Evolutionary conservation across 495 filamentous ascomycete genomes (phyloP).

Genomic region (Hyaloscypha hepaticicola): DNA sequence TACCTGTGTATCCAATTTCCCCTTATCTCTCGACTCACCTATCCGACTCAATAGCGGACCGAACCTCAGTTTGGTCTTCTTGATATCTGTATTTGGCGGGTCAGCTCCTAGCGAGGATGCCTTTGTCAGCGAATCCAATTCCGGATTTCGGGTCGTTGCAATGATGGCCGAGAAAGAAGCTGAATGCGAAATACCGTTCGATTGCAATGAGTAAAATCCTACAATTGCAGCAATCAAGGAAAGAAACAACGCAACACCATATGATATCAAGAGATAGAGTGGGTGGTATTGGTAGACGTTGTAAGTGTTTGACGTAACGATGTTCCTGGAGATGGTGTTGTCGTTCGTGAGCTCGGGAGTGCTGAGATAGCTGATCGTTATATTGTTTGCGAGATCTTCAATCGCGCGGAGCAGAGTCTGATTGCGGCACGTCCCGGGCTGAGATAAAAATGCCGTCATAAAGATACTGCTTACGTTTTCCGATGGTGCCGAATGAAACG

Average conservation of each 20-base stretch:
- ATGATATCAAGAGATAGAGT: conserved; percentile 19
- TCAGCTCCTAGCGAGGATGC: conserved; percentile 20
- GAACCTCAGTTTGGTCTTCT: neutral
- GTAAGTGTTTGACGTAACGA: neutral
- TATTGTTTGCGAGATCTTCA: conserved; percentile 25
- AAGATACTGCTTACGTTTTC: too few relatives aligned
- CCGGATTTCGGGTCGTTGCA: conserved; percentile 17
- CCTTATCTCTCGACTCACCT: too few relatives aligned
- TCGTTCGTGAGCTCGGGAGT: conserved; percentile 3
- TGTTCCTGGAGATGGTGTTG: neutral
- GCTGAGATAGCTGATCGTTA: conserved; percentile 26
- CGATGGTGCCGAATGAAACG: too few relatives aligned
- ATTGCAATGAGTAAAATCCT: conserved; percentile 14
- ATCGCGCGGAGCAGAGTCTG: conserved; percentile 16
- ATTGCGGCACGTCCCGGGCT: conserved; percentile 27
- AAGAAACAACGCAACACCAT: conserved; percentile 8
- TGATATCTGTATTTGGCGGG: conserved; percentile 8
- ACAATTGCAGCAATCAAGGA: neutral
- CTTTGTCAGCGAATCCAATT: conserved; percentile 4
- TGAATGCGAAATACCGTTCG: conserved; percentile 19
- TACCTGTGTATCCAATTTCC: too few relatives aligned
- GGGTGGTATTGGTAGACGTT: conserved; percentile 24
- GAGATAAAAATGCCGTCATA: neutral
- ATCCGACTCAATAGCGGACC: neutral
- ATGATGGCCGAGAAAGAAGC: conserved; percentile 24